Percentiles rank a stretch among this genome's conserved stretches.
Conservation (phyloP, 2,329 filamentous ascomycete species). For the Beauveria sp. region DNA sequence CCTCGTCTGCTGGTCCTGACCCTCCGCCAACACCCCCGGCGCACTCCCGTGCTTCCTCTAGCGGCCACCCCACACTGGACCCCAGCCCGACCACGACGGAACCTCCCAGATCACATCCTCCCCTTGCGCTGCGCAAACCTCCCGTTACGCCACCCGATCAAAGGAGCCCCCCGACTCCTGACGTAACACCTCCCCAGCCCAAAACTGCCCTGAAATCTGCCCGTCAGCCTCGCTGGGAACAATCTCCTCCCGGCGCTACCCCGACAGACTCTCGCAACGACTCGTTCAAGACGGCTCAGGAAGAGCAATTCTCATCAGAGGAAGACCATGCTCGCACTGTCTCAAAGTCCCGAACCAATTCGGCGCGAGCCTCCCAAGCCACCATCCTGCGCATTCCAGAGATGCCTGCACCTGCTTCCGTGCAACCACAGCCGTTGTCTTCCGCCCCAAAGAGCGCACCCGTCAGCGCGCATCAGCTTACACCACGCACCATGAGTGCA, state of each 20-base stretch:
- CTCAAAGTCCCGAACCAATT: slow-evolving; percentile 31
- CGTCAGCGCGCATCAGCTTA: slow-evolving; percentile 17
- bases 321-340: slow-evolving; percentile 44
- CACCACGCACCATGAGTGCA: slow-evolving; percentile 37
- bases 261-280: slow-evolving; percentile 56
- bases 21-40: slow-evolving; percentile 57
- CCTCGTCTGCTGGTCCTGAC: slow-evolving; percentile 30
- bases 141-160: slow-evolving; percentile 58
- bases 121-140: slow-evolving; percentile 26
- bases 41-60: slow-evolving; percentile 51
- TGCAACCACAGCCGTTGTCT: slow-evolving; percentile 35
- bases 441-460: slow-evolving; percentile 27
- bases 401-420: slow-evolving; percentile 24
- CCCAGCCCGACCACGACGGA: slow-evolving; percentile 35
- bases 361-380: slow-evolving; percentile 35
- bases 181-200: slow-evolving; percentile 62
- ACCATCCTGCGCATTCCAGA: slow-evolving; percentile 34
- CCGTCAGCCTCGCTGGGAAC: slow-evolving; percentile 41
- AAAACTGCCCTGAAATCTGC: slow-evolving; percentile 34
- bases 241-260: slow-evolving; percentile 43
- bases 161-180: slow-evolving; percentile 64
- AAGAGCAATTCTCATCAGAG: slow-evolving; percentile 55
- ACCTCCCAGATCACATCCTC: slow-evolving; percentile 31
- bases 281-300: slow-evolving; percentile 65
- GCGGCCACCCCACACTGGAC: slow-evolving; percentile 36